Base-by-base conservation (phyloP, 257 asterid species). In the Jacaranda mimosifolia region DNA sequence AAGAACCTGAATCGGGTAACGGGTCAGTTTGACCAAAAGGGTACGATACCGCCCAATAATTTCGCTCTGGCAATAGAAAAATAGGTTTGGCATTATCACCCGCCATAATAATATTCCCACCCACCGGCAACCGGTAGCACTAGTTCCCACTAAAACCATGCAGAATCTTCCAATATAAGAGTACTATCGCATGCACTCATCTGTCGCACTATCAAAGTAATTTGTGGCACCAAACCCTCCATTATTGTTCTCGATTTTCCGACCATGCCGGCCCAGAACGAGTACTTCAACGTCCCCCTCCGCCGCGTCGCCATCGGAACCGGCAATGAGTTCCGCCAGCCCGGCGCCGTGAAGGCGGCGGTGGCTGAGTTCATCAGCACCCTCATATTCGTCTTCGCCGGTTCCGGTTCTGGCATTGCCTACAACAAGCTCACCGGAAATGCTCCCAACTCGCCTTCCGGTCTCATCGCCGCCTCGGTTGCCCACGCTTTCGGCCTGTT, bases 341-440 rank as follows among this genome's bases (percentile, higher is more conserved):
- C 93, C 40, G 88, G 85, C 70, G 83, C 86, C 73, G 7, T 85
- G 14, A 89, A 86, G 75, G 87, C 91, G 42, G 89, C 91, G 67
- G 21, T 89, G 32, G 93, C 93, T 15, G 93, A 89, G 88, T 87
- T 86, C 85, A 83, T 89, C 80, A 80, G 88, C 66, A 89, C 91
- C 9, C 79, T 87, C 58, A 51, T 86, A 60, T 89, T 89, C 75
- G 93, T 88, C 51, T 86, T 86, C 79, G 91, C 92, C 56, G 92
- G 92, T 36, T 83, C 89, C 7, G 92, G 91, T n/a, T 81, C 93
- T 17, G 91, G 93, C 57, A 83, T 89, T 68, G 93, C 93, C 55
- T 86, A 70, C 84, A 83, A 78, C 83, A 69, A 69, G 60, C 48
- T 89, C 42, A 86, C 93, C 19, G 43, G 14, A 0, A 36, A 65